Percentiles rank a stretch among this genome's conserved stretches.
phyloP scores from a whole-genome alignment of 176 grass and related monocot species.

The Hordeum marinum region DNA sequence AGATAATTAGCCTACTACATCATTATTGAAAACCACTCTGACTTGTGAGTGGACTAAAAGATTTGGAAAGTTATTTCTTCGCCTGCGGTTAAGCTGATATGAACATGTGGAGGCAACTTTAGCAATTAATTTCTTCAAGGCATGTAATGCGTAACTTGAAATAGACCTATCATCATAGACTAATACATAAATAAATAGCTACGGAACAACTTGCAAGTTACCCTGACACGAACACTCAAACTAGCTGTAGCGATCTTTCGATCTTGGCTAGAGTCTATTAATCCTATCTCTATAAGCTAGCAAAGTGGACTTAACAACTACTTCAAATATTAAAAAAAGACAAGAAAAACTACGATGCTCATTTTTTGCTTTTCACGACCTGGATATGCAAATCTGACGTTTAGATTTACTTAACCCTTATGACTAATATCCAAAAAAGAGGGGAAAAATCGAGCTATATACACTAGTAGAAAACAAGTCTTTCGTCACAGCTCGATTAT shows the following conservation, averaged over 20 bases:
- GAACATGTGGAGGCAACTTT: background rate
- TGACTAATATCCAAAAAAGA: too few relatives aligned
- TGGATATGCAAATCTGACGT: background rate
- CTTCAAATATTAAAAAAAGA: background rate
- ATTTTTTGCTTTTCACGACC: background rate
- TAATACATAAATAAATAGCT: background rate
- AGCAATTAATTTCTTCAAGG: conserved; percentile 7
- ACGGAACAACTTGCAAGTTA: background rate
- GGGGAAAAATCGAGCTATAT: too few relatives aligned
- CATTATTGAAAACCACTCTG: background rate
- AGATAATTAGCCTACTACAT: conserved; percentile 23
- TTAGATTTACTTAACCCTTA: background rate
- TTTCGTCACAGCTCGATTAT: too few relatives aligned
- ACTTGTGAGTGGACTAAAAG: conserved; percentile 6
- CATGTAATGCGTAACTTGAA: conserved; percentile 38
- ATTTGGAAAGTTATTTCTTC: background rate
- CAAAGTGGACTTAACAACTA: background rate
- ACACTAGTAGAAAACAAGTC: too few relatives aligned
- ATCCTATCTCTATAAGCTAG: background rate
- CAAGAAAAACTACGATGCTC: background rate
- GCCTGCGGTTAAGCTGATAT: background rate
- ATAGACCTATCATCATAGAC: background rate
- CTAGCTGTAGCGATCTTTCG: background rate
- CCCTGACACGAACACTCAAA: background rate
- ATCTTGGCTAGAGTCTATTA: background rate